Conservation (phyloP, 306 rosid species). For the Morella rubra region DNA sequence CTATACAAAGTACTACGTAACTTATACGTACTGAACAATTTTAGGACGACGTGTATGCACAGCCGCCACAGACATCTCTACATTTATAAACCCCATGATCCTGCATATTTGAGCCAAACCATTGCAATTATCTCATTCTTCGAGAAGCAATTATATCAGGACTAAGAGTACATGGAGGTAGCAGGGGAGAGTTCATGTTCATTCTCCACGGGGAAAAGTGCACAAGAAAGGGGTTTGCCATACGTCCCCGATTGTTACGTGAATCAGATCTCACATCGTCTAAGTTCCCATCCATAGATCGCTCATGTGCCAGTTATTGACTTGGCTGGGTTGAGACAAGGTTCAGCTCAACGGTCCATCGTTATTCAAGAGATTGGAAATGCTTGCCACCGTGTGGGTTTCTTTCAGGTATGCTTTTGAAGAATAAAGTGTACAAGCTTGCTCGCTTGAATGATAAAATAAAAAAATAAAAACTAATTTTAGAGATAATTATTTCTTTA, state of each 20-base stretch:
- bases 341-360: conserved; percentile 22
- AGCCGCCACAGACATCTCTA: neutral
- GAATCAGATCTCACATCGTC: conserved; percentile 36
- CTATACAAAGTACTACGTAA: neutral
- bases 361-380: conserved; percentile 27
- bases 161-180: neutral
- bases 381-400: conserved; percentile 44
- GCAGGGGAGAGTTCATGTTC: conserved; percentile 29
- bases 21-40: too few relatives aligned
- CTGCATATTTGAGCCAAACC: neutral
- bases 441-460: too few relatives aligned
- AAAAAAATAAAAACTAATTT: too few relatives aligned
- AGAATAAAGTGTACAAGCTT: neutral
- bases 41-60: neutral
- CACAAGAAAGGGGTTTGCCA: conserved; percentile 43
- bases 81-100: neutral
- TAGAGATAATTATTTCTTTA: too few relatives aligned
- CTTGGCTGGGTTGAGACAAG: conserved; percentile 30
- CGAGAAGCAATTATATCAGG: neutral
- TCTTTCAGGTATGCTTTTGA: conserved; percentile 43
- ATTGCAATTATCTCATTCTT: neutral
- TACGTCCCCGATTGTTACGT: conserved; percentile 38
- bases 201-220: conserved; percentile 34
- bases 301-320: conserved; percentile 42
- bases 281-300: conserved; percentile 24